Base-by-base conservation (phyloP, 768 basidiomycete species). In the Kwoniella sp. region DNA sequence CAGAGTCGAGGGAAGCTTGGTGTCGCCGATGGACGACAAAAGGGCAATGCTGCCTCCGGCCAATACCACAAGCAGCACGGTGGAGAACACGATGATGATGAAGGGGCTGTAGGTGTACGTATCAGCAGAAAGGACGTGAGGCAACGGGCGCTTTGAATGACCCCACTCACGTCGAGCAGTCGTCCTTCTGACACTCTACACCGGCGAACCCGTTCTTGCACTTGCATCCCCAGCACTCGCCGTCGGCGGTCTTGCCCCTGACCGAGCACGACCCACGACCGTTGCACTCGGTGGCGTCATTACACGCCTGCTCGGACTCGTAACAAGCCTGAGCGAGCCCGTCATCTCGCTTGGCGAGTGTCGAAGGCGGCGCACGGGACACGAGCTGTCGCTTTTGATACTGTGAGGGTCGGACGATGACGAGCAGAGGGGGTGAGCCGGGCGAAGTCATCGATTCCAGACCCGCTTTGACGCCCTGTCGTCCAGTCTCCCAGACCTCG, bases 201-300 rank as follows among this genome's bases (percentile, higher is more conserved):
- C 71, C 71, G 12, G 65, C 60, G 42, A 55, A 73, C 5, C 71
- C 71, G 44, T 46, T 59, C 12, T 44, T 32, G 38, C 71, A 73
- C 28, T 60, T 57, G 44, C 71, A 73, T 43, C 63, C 65, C 71
- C 71, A 73, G 40, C 71, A 73, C 27, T 69, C 67, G 23, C 51
- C 57, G 17, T 67, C 44, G n/a, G 40, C 60, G 7, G 22, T 53
- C 34, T 58, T 65, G 14, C 29, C 27, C 20, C 60, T 60, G 7
- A 69, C 42, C 10, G 53, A 38, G 50, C 71, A 73, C 1, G 36
- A 26, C 11, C 71, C 71, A 15, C 62, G 53, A 15, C 67, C 71
- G n/a, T 57, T 60, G 45, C 71, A 73, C 10, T 50, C 29, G 5
- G 65, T 69, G 2, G 62, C 45, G 31, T 55, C 53, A 14, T 61